phyloP scores from a whole-genome alignment of 768 basidiomycete species.

The Plicaturopsis crispa region DNA sequence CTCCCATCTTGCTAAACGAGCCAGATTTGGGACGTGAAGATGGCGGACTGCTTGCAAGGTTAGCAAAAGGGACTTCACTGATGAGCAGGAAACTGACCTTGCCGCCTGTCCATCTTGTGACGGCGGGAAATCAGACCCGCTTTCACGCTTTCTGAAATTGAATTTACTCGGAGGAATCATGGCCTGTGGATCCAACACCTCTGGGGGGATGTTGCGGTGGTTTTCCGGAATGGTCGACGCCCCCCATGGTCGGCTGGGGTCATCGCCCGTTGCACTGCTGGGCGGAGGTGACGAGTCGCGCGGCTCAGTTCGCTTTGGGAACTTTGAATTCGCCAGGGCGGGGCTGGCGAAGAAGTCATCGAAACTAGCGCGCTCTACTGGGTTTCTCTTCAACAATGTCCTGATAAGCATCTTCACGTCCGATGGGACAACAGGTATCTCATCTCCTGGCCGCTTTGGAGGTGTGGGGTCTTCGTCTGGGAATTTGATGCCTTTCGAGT shows the following conservation, averaged over 20 bases:
- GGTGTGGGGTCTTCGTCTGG: slow-evolving; percentile 77
- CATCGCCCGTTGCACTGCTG: slow-evolving; percentile 9
- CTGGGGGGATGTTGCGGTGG: slow-evolving; percentile 68
- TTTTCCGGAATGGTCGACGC: slow-evolving; percentile 56
- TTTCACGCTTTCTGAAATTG: slow-evolving; percentile 45
- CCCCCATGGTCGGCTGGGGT: slow-evolving; percentile 24
- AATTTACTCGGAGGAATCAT: slow-evolving; percentile 82
- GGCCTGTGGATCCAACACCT: slow-evolving; percentile 71
- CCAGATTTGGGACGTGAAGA: no score
- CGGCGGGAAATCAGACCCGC: not conserved
- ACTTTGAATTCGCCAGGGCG: slow-evolving; percentile 72
- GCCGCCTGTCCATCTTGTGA: not conserved
- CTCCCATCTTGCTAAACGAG: not conserved
- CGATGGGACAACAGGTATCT: slow-evolving; percentile 52
- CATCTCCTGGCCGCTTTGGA: slow-evolving; percentile 31
- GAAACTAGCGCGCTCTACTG: slow-evolving; percentile 79
- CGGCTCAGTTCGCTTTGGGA: slow-evolving; percentile 46
- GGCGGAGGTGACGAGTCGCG: slow-evolving; percentile 21
- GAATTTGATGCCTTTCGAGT: slow-evolving; percentile 86
- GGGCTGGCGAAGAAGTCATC: slow-evolving; percentile 87
- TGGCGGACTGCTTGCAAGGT: not conserved
- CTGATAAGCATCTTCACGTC: slow-evolving; percentile 90
- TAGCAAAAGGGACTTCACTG: not conserved
- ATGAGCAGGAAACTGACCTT: not conserved
- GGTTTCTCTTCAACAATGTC: slow-evolving; percentile 73